These are phyloP conservation scores for Nitzschia inconspicua DNA, from an alignment of 108 stramenopile species.

Conservation along the genomic window DNA sequence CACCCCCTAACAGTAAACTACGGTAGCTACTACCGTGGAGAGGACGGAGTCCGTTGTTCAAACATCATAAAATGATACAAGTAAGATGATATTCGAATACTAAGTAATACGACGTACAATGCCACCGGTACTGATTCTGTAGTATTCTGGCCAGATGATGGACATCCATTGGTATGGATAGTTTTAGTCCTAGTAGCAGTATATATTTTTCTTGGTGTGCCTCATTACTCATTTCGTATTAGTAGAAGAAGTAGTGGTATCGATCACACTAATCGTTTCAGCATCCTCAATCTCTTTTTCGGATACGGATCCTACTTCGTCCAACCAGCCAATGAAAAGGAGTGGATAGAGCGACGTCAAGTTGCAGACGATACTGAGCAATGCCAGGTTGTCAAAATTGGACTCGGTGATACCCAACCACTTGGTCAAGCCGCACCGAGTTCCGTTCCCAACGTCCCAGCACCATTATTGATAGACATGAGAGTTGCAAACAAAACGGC, in stretches of 20 bases:
- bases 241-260: background rate
- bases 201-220: background rate
- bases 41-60: no score
- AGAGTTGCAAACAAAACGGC: slow-evolving; percentile 89
- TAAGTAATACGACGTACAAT: no score
- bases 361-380: slow-evolving; percentile 87
- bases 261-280: background rate
- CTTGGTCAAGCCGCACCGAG: slow-evolving; percentile 86
- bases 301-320: slow-evolving; percentile 65
- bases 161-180: no score
- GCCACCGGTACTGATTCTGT: no score
- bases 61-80: no score
- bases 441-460: slow-evolving; percentile 85
- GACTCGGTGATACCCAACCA: slow-evolving; percentile 80
- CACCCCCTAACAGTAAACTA: no score
- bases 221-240: no score
- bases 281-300: slow-evolving; percentile 68
- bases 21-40: no score
- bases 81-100: no score
- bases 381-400: slow-evolving; percentile 82
- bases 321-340: slow-evolving; percentile 79
- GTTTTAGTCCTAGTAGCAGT: background rate
- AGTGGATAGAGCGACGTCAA: slow-evolving; percentile 85
- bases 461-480: slow-evolving; percentile 94
- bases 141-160: no score